Percentiles rank a stretch among this genome's conserved stretches.
Conservation (phyloP, 768 basidiomycete species). For the Panellus pusillus region DNA sequence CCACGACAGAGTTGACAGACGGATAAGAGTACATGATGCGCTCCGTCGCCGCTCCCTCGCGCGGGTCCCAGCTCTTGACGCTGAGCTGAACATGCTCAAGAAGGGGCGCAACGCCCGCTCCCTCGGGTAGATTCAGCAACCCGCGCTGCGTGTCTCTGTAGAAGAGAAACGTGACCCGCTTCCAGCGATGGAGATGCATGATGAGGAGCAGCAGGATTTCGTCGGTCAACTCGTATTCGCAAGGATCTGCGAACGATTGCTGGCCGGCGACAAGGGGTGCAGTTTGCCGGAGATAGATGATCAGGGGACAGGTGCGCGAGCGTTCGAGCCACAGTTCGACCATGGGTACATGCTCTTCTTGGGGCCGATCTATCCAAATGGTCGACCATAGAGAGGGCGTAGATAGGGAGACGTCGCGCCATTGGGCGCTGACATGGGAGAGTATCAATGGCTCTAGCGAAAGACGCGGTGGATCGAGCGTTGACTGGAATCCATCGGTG, state of each 20-base stretch:
- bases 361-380: slow-evolving; percentile 20
- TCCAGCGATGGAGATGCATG: slow-evolving; percentile 16
- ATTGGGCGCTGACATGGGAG: slow-evolving; percentile 26
- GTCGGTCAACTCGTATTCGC: slow-evolving; percentile 18
- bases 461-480: slow-evolving; percentile 2
- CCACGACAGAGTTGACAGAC: slow-evolving; percentile 13
- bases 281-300: slow-evolving; percentile 18
- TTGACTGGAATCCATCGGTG: slow-evolving; percentile 8
- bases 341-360: slow-evolving; percentile 13
- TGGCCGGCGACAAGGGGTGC: neutral
- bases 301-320: slow-evolving; percentile 10
- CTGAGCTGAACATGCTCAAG: slow-evolving; percentile 16
- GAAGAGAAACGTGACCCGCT: slow-evolving; percentile 17
- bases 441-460: slow-evolving; percentile 17
- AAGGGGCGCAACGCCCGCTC: slow-evolving; percentile 5
- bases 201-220: slow-evolving; percentile 7
- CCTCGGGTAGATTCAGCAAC: slow-evolving; percentile 7
- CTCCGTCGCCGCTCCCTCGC: neutral
- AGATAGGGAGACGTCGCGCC: slow-evolving; percentile 25
- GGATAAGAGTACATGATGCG: slow-evolving; percentile 14
- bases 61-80: slow-evolving; percentile 7
- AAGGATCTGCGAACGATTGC: neutral
- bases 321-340: slow-evolving; percentile 16
- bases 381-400: slow-evolving; percentile 27
- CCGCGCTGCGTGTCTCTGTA: slow-evolving; percentile 1